Evolutionary conservation across 495 filamentous ascomycete genomes (phyloP), one percentile per base, ranked within the genome.

Genomic region (Aspergillus egyptiacus): DNA sequence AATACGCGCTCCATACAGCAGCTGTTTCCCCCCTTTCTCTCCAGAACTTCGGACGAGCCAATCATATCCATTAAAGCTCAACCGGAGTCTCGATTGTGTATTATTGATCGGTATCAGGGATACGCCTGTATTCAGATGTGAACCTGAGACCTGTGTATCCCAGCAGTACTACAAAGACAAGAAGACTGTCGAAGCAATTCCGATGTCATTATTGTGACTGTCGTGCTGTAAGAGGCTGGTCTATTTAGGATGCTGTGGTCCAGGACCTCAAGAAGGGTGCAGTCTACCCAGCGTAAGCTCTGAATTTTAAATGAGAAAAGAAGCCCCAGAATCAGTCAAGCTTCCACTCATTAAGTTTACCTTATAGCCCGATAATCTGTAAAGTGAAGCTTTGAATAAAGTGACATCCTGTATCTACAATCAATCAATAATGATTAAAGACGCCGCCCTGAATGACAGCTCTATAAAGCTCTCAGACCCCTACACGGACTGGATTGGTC

Each of bases 1-100:
- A 35, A 17, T 45, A 48, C 46, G 28, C 46, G 18, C 27, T 27
- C 42, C 37, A 23, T 43, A 51, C 43, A 17, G 6, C 18, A 20
- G 17, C 42, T 46, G 41, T 19, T 50, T n/a, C n/a, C 28, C 46
- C 49, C 54, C 54, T 46, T 57, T 57, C 49, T 34, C 46, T 39
- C 19, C 45, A 24, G 27, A 51, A 43, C 32, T 31, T 14, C 35
- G 9, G 13, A 5, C 11, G 5, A 32, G 8, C 54, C 50, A 57
- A 53, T 53, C 23, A 52, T 22, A 34, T 3, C 1, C 33, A 3
- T 11, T 14, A 13, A 17, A 36, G 6, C 30, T 53, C 37, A 49
- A 49, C 49, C 50, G 46, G 49, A 53, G 19, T 22, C 46, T 15
- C 11, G 24, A 33, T 18, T 9, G 14, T 17, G 39, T 56, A 49